Percentiles rank a stretch among this genome's conserved stretches.
Conservation (phyloP, 2,329 filamentous ascomycete species). For the Pyrenophora teres region DNA sequence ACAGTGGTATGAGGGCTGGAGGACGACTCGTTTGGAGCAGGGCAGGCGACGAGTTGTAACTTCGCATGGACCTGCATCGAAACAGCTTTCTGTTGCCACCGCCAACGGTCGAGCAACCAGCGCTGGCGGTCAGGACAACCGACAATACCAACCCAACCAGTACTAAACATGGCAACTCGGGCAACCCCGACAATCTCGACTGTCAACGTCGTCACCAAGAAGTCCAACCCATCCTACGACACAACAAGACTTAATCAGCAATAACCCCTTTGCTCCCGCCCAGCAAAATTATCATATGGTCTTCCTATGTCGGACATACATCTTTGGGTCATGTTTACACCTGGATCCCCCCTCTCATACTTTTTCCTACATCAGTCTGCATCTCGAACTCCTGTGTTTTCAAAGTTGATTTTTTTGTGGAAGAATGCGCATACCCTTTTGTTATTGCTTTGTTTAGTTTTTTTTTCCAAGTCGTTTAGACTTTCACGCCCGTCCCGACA, state of each 20-base stretch:
- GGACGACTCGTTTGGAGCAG: constrained; percentile 61
- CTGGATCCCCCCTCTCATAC: neutral
- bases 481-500: constrained; percentile 18
- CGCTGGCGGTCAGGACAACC: constrained; percentile 35
- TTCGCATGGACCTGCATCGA: constrained; percentile 36
- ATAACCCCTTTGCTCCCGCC: neutral
- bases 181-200: neutral
- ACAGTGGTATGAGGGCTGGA: constrained; percentile 95
- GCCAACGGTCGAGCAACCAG: constrained; percentile 43
- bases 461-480: constrained; percentile 11
- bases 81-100: constrained; percentile 30
- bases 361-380: constrained; percentile 15
- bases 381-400: constrained; percentile 9
- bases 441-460: constrained; percentile 22
- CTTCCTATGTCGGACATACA: neutral
- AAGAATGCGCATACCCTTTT: constrained; percentile 34
- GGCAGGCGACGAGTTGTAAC: constrained; percentile 34
- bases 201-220: too few species aligned
- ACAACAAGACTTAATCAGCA: neutral
- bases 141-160: constrained; percentile 29
- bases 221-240: neutral
- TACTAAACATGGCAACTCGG: constrained; percentile 13
- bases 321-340: constrained; percentile 4
- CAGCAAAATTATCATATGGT: constrained; percentile 2
- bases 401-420: constrained; percentile 11